A percentile compares a stretch with the other conserved stretches of the same genome.
Conservation (phyloP, 345 rosid species). For the Microcos paniculata region DNA sequence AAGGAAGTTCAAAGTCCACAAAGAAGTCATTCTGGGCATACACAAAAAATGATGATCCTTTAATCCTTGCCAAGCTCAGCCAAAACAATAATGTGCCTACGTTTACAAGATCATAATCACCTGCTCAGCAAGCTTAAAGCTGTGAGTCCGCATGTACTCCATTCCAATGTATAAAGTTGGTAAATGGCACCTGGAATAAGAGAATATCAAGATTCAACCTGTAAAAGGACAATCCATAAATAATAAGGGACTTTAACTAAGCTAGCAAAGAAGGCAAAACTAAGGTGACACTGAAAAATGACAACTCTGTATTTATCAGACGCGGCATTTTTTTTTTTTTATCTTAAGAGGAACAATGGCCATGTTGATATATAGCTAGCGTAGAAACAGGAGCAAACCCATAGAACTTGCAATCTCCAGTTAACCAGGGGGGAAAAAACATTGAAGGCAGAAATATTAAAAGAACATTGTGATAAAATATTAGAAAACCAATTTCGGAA, state of each 20-base stretch:
- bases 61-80: neutral
- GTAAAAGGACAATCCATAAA: constrained; percentile 52
- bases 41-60: neutral
- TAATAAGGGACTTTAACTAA: constrained; percentile 47
- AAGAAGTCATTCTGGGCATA: neutral
- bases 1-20: neutral
- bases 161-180: constrained; percentile 95
- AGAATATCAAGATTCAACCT: constrained; percentile 75
- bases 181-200: constrained; percentile 94
- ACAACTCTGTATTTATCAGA: constrained; percentile 2
- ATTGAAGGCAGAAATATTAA: neutral
- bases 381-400: neutral
- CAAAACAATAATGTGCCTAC: constrained; percentile 4
- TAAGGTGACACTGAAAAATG: neutral
- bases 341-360: neutral
- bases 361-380: neutral
- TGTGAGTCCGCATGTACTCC: constrained; percentile 98
- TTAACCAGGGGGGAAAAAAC: neutral
- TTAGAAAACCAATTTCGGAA: neutral
- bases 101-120: constrained; percentile 37
- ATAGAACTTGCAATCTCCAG: neutral
- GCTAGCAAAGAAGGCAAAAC: constrained; percentile 8
- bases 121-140: constrained; percentile 99
- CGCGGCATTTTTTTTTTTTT: neutral
- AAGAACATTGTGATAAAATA: neutral